Conservation (phyloP, 2,329 filamentous ascomycete genomes). For the Pseudocercospora eumusae region DNA sequence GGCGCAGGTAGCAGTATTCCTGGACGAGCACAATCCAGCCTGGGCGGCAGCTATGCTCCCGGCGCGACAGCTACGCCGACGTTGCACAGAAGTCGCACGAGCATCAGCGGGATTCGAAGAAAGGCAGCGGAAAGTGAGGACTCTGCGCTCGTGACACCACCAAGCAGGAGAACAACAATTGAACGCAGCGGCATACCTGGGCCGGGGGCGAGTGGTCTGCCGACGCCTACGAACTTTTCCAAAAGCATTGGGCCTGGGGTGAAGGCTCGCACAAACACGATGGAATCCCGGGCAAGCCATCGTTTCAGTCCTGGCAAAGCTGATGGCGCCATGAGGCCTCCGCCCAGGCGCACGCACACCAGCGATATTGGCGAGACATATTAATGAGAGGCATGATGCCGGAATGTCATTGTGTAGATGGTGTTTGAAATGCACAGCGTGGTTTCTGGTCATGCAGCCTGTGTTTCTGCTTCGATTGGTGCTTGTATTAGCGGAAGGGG, state of each 20-base stretch:
- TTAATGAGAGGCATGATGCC: conserved; percentile 20
- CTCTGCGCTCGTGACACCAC: conserved; percentile 15
- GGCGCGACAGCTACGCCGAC: conserved; percentile 21
- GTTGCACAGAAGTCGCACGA: conserved; percentile 32
- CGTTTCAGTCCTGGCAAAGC: conserved; percentile 20
- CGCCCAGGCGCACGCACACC: conserved; percentile 46
- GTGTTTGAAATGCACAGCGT: background rate
- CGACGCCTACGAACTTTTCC: conserved; percentile 21
- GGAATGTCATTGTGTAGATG: conserved; percentile 4
- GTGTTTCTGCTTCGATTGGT: background rate
- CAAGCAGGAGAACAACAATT: conserved; percentile 28
- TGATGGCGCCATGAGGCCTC: conserved; percentile 46
- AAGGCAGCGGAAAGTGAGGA: conserved; percentile 37
- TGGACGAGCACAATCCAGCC: conserved; percentile 68
- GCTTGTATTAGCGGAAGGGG: conserved; percentile 4
- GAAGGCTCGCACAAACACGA: conserved; percentile 17
- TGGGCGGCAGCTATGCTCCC: conserved; percentile 59
- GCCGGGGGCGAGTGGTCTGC: conserved; percentile 18
- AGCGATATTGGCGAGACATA: conserved; percentile 42
- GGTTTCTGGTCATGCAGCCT: background rate
- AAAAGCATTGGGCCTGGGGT: conserved; percentile 22
- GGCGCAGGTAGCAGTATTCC: conserved; percentile 21
- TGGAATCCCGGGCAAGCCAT: conserved; percentile 26
- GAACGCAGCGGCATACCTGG: conserved; percentile 27
- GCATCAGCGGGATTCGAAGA: conserved; percentile 37